Evolutionary conservation across 2,329 filamentous ascomycete species (phyloP).

Genomic region (Daldinia sp.): DNA sequence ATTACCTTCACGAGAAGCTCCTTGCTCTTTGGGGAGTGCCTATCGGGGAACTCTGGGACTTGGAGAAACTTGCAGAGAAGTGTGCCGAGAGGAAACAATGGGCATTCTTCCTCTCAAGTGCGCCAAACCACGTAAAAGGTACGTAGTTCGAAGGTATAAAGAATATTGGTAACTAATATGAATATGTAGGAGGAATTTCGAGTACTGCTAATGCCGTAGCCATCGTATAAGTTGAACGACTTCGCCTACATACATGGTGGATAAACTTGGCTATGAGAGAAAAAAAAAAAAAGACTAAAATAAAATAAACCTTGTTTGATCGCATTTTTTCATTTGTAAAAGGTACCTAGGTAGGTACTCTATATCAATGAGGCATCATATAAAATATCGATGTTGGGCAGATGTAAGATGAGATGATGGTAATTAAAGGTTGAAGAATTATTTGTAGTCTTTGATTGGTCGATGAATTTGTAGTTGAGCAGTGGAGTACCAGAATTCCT

Average conservation of each 20-base stretch:
- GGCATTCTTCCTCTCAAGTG: slow-evolving; percentile 33
- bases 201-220: slow-evolving; percentile 28
- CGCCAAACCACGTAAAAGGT: slow-evolving; percentile 30
- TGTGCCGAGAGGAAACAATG: slow-evolving; percentile 29
- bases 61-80: slow-evolving; percentile 28
- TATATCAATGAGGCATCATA: too few species aligned
- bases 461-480: too few species aligned
- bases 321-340: too few species aligned
- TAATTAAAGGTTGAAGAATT: too few species aligned
- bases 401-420: too few species aligned
- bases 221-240: slow-evolving; percentile 15
- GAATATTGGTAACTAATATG: slow-evolving; percentile 1
- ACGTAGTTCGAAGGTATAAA: background rate
- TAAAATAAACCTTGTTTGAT: too few species aligned
- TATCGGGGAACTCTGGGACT: slow-evolving; percentile 33
- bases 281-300: too few species aligned
- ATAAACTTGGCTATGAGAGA: too few species aligned
- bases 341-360: too few species aligned
- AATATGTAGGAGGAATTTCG: slow-evolving; percentile 24
- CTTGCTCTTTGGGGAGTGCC: slow-evolving; percentile 32
- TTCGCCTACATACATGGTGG: background rate
- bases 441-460: too few species aligned
- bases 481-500: too few species aligned
- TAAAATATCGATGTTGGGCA: too few species aligned
- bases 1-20: slow-evolving; percentile 33